These are phyloP conservation scores for Bipolaris sorokiniana DNA, from an alignment of 2,329 filamentous ascomycete species.

Conservation along the genomic window DNA sequence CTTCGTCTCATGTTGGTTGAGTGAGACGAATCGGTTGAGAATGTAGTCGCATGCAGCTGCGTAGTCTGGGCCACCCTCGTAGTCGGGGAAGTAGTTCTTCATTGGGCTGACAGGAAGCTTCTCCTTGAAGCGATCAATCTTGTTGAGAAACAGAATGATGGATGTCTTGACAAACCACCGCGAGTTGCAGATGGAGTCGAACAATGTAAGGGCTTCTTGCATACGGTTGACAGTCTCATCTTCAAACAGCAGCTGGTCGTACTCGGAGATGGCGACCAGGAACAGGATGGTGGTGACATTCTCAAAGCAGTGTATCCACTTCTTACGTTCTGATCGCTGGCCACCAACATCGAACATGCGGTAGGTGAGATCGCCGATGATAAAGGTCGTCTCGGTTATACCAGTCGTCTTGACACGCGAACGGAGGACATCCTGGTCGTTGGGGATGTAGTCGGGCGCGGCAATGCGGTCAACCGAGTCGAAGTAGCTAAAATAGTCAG, in stretches of 20 bases:
- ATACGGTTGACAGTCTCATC: slow-evolving; percentile 86
- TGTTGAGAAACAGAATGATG: slow-evolving; percentile 76
- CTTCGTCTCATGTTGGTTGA: slow-evolving; percentile 99
- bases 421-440: slow-evolving; percentile 91
- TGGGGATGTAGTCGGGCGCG: slow-evolving; percentile 89
- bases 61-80: slow-evolving; percentile 91
- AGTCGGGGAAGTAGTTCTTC: slow-evolving; percentile 78
- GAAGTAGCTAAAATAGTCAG: slow-evolving; percentile 73
- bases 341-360: slow-evolving; percentile 97
- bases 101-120: slow-evolving; percentile 75
- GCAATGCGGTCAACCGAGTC: slow-evolving; percentile 92
- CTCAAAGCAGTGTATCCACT: slow-evolving; percentile 94
- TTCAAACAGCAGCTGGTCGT: slow-evolving; percentile 94
- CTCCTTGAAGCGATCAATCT: slow-evolving; percentile 77
- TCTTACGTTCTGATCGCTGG: slow-evolving; percentile 91
- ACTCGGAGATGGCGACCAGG: slow-evolving; percentile 95
- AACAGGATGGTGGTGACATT: slow-evolving; percentile 97
- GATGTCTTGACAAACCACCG: slow-evolving; percentile 75
- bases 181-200: slow-evolving; percentile 76
- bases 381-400: slow-evolving; percentile 96
- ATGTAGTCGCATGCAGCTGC: slow-evolving; percentile 97
- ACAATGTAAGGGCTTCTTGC: slow-evolving; percentile 73
- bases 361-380: slow-evolving; percentile 92
- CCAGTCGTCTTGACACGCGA: slow-evolving; percentile 97
- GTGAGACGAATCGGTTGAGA: slow-evolving; percentile 94